phyloP scores from a whole-genome alignment of 2,329 filamentous ascomycete genomes.

The Botryotinia convoluta region DNA sequence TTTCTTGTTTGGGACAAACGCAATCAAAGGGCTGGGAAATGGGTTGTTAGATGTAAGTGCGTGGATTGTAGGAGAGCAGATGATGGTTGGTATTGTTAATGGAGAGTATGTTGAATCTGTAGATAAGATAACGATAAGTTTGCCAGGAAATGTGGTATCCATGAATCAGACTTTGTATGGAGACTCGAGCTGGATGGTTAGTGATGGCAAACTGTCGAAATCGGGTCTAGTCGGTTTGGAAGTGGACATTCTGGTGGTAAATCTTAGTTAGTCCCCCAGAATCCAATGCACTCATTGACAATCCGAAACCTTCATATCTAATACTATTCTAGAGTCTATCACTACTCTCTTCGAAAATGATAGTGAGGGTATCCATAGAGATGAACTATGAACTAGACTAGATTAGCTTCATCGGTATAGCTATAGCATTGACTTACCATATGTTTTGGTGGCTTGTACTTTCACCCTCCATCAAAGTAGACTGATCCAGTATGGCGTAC shows the following conservation, averaged over 20 bases:
- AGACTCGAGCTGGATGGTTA: constrained; percentile 27
- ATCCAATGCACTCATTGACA: too few relatives aligned
- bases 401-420: background rate
- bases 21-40: constrained; percentile 26
- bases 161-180: constrained; percentile 30
- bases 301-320: background rate
- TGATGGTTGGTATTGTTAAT: constrained; percentile 43
- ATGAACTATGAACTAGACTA: background rate
- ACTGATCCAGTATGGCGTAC: background rate
- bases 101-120: constrained; percentile 34
- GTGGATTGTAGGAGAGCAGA: constrained; percentile 41
- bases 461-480: background rate
- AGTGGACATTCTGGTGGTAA: constrained; percentile 28
- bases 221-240: constrained; percentile 30
- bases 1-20: constrained; percentile 40
- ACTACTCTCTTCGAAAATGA: background rate
- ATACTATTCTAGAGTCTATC: background rate
- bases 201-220: constrained; percentile 27
- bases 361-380: background rate
- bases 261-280: constrained; percentile 18
- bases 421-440: background rate
- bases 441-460: background rate
- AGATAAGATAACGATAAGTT: constrained; percentile 22
- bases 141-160: constrained; percentile 23
- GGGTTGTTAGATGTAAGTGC: constrained; percentile 40